Base-by-base conservation (phyloP, 2,329 filamentous ascomycete genomes). In the Stemphylium vesicarium region DNA sequence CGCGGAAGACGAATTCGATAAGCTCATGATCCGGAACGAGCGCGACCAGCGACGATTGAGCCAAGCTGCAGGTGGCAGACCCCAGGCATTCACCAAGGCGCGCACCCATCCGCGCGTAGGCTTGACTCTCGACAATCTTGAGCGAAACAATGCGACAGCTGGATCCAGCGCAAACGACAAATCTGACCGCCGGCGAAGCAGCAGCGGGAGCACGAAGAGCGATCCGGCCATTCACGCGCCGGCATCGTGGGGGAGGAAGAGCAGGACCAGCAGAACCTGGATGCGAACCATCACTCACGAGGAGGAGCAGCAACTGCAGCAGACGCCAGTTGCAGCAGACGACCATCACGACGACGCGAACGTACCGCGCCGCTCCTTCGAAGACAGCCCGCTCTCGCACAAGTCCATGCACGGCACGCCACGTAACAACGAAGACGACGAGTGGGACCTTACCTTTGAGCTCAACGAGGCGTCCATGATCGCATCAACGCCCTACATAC, bases 201-300 rank as follows among this genome's bases (percentile, higher is more conserved):
- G 77, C 64, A 74, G 64, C 44, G 75, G 69, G 26, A 71, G 68
- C 35, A 51, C 58, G 33, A 60, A 59, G 24, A 77, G 75, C 24
- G 78, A 80, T 50, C 79, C 79, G 20, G 76, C 79, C 3, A 59
- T 81, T 33, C 77, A 78, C 32, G 67, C 77, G 53, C 81, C 80
- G 33, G 65, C 73, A 36, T 69, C 76, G 58, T 82, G 81, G 80
- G 80, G 79, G n/a, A 67, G 78, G 50, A 81, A 79, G 64, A 76
- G 70, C 22, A 75, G 76, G 50, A 63, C 70, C 9, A 72, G 65
- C 40, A 70, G 71, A 20, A 71, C 78, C 56, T 81, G 79, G 79
- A 69, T 80, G 64, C 65, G 75, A n/a, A 66, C 72, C 37, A 76
- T 78, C 46, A 72, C 66, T 9, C 52, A 64, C 13, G 68, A 69